These are phyloP conservation scores for Geranium rotundifolium DNA, from an alignment of 345 rosid species.

Conservation along the genomic window DNA sequence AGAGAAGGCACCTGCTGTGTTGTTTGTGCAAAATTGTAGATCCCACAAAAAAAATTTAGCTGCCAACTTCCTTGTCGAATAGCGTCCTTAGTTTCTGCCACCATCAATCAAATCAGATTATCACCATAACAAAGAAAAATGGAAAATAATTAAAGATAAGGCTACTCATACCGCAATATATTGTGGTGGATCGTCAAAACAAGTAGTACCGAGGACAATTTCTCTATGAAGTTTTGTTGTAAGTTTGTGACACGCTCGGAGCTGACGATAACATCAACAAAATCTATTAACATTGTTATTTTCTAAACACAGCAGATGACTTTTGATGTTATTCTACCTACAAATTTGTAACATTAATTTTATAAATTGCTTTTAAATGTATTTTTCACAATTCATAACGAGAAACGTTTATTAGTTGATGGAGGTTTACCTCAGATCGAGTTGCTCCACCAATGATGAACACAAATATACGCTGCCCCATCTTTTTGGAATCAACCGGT, in stretches of 20 bases:
- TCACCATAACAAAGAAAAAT: too few species aligned
- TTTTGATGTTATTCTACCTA: too few species aligned
- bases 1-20: too few species aligned
- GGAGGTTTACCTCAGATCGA: constrained; percentile 66
- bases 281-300: background rate
- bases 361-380: too few species aligned
- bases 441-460: constrained; percentile 94
- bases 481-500: constrained; percentile 40
- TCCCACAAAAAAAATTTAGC: too few species aligned
- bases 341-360: too few species aligned
- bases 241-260: constrained; percentile 82
- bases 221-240: constrained; percentile 78
- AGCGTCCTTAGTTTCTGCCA: too few species aligned
- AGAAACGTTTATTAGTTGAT: background rate
- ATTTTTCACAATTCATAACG: background rate
- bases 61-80: too few species aligned
- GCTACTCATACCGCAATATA: constrained; percentile 46
- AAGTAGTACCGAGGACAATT: constrained; percentile 68
- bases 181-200: constrained; percentile 71
- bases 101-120: too few species aligned
- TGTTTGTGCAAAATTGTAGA: too few species aligned
- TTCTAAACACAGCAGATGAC: too few species aligned
- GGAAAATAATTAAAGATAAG: too few species aligned
- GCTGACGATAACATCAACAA: constrained; percentile 24
- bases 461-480: constrained; percentile 81